These are phyloP conservation scores for Apiospora arundinis DNA, from an alignment of 2,329 filamentous ascomycete species.

Conservation along the genomic window DNA sequence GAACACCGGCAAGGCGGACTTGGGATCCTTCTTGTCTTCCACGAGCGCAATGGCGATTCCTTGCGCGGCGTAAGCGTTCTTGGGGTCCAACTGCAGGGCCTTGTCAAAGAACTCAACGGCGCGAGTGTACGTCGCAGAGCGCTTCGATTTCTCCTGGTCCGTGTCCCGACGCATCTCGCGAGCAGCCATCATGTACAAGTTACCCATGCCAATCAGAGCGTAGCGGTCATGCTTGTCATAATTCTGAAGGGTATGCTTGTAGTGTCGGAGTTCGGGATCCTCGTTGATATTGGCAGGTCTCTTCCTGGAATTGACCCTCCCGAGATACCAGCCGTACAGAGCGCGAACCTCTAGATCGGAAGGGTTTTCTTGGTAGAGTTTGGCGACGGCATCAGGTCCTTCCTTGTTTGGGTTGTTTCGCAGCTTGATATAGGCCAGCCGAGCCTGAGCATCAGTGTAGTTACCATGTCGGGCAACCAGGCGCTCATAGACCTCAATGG, in stretches of 20 bases:
- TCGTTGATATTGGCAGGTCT: conserved; percentile 80
- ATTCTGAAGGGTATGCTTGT: conserved; percentile 93
- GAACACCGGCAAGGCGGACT: conserved; percentile 83
- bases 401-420: conserved; percentile 82
- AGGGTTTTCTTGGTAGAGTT: conserved; percentile 84
- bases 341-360: conserved; percentile 90
- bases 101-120: conserved; percentile 99
- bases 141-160: conserved; percentile 89
- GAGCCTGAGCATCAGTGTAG: conserved; percentile 89
- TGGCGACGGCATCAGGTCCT: conserved; percentile 83
- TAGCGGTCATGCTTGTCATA: conserved; percentile 99
- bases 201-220: conserved; percentile 95
- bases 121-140: conserved; percentile 83
- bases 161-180: conserved; percentile 93
- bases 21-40: conserved; percentile 91
- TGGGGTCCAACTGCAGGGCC: conserved; percentile 89
- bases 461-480: conserved; percentile 84
- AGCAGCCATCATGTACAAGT: conserved; percentile 84
- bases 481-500: conserved; percentile 86
- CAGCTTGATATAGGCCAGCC: conserved; percentile 89
- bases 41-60: conserved; percentile 93
- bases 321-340: conserved; percentile 94
- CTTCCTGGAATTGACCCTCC: conserved; percentile 81
- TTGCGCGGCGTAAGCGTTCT: conserved; percentile 95
- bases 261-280: conserved; percentile 90